Evolutionary conservation across 495 filamentous ascomycete genomes (phyloP), one percentile per base, ranked within the genome.

Genomic region (Delitschia confertaspora): DNA sequence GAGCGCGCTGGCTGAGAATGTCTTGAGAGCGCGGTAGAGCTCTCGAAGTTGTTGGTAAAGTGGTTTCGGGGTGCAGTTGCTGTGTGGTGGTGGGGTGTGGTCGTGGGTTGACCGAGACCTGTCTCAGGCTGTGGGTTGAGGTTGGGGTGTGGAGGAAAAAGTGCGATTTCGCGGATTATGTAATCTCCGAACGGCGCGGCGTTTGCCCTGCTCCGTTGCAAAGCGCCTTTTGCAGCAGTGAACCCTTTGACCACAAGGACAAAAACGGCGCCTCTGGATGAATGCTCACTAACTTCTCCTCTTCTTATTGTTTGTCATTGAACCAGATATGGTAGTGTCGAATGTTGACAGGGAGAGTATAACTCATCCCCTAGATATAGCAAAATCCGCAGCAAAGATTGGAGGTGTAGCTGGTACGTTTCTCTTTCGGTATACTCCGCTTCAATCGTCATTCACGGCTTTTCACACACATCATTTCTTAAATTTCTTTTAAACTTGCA

Each of bases 1-100:
- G 26, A 38, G 58, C 56, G 56, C 58, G 58, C 46, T 56, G 43
- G 30, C 51, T 49, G 45, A 13, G 23, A 22, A 24, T 33, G 38
- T 51, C 23, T 34, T 32, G 53, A 51, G 47, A 56, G 43, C 38
- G 22, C 17, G 32, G 7, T 19, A 17, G 38, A 25, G 9, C 24
- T 41, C 32, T 30, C 21, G 33, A n/a, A n/a, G n/a, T 38, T 19
- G 39, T 47, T 43, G 23, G 29, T 7, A 23, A 30, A 25, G 31
- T 9, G 17, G 38, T 33, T 38, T 38, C 17, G 14, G 33, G 10
- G 39, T n/a, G 43, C 29, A 20, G 14, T 42, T 26, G 22, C 27
- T 24, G 24, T 49, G 19, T 30, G 34, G 40, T 36, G 47, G 33
- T 38, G 19, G 34, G 6, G 14, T 11, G 38, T 18, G 11, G 6